Evolutionary conservation across 768 basidiomycete species (phyloP), one percentile per base, ranked within the genome.

Genomic region (Amanita rimosa): DNA sequence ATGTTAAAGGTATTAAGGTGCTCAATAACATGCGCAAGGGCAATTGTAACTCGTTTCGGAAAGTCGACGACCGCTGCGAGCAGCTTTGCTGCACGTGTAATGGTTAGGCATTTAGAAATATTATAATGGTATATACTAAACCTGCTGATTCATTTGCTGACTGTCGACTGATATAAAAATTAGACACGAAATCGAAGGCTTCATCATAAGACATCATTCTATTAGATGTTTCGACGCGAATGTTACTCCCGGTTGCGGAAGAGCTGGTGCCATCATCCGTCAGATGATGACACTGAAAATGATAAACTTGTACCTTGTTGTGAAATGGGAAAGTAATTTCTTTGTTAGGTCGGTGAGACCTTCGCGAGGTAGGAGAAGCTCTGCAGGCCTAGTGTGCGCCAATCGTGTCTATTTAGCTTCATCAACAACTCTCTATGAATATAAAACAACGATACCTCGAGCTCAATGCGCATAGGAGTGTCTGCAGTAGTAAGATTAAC

Each of bases 351-450:
- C 73, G 45, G 81, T 86, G 24, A 95, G 59, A 3, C 72, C 76
- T 6, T 64, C 56, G 44, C 69, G 62, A 5, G 81, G 81, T 9
- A 93, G 60, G 1, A 96, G 68, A 1, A 98, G 64, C 55, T 97
- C 95, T 1, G 81, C 72, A 4, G 95, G 95, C 53, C 77, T 78
- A 17, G 81, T 76, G 60, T 99, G 93, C 2, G 84, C 79, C 53
- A 99, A 71, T 38, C 95, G 71, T 0, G 94, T 97, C 86, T 96
- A 55, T 6, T 38, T 35, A 2, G 17, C 24, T 13, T 16, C 1
- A 37, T 54, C 26, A 46, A 24, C 8, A 46, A 3, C 31, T 29
- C n/a, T 50, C 36, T 9, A 38, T 40, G 41, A 27, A 26, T 47
- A 13, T 31, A 31, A 8, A 36, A 14, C 2, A 16, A 48, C 14